Conservation (phyloP, 1,139 yeast genomes). For the Yamadazyma oceani region DNA sequence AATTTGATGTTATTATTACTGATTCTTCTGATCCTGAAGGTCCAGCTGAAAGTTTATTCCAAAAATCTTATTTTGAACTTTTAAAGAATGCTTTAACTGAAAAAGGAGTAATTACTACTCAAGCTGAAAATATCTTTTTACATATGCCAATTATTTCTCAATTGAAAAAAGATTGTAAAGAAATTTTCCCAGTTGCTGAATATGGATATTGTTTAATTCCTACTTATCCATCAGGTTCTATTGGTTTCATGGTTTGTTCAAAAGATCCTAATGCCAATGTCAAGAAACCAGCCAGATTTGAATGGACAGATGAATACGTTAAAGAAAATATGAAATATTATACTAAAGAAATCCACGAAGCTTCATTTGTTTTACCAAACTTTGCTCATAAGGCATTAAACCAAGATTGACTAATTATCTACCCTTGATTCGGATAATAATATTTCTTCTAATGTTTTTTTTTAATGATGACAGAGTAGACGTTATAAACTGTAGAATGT, state of each 20-base stretch:
- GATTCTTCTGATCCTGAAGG: slow-evolving; percentile 98
- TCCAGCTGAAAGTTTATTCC: slow-evolving; percentile 88
- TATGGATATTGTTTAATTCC: slow-evolving; percentile 89
- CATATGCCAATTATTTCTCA: slow-evolving; percentile 77
- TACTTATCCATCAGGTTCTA: slow-evolving; percentile 91
- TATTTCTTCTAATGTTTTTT: too few relatives aligned
- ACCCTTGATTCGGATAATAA: too few relatives aligned
- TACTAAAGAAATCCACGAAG: slow-evolving; percentile 75
- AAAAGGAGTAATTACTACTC: slow-evolving; percentile 88
- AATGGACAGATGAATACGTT: slow-evolving; percentile 63
- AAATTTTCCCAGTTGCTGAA: slow-evolving; percentile 84
- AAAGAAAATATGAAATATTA: slow-evolving; percentile 70
- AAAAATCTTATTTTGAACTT: slow-evolving; percentile 80
- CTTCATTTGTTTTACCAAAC: slow-evolving; percentile 84
- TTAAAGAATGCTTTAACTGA: slow-evolving; percentile 77
- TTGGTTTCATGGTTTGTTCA: slow-evolving; percentile 91
- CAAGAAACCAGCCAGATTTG: slow-evolving; percentile 62
- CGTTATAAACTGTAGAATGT: too few relatives aligned
- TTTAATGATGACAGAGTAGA: too few relatives aligned
- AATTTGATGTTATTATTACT: slow-evolving; percentile 87
- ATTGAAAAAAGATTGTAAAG: slow-evolving; percentile 70
- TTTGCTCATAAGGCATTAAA: slow-evolving; percentile 61
- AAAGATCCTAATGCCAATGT: slow-evolving; percentile 68
- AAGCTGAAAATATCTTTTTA: slow-evolving; percentile 89
- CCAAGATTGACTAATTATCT: slow-evolving; percentile 18